Percentiles rank a stretch among this genome's conserved stretches.
These are phyloP conservation scores for Suhomyces bribrorum DNA, from an alignment of 1,139 yeast species.

Conservation along the genomic window DNA sequence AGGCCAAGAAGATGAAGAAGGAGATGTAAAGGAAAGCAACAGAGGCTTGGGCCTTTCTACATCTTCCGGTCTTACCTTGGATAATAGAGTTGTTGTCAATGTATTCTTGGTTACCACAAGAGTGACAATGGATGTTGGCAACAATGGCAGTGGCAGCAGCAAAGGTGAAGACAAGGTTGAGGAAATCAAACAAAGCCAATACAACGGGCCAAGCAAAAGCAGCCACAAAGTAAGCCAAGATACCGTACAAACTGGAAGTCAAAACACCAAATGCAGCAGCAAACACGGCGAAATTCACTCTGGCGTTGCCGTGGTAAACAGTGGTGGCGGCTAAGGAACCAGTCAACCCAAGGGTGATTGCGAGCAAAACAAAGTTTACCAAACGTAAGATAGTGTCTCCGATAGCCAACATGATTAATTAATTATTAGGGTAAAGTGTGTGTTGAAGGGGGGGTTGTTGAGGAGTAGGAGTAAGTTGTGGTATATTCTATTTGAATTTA, in stretches of 20 bases:
- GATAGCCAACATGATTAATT: conserved; percentile 53
- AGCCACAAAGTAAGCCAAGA: conserved; percentile 73
- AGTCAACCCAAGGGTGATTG: conserved; percentile 78
- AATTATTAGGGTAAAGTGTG: background rate
- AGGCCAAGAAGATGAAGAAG: conserved; percentile 71
- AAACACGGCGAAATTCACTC: conserved; percentile 85
- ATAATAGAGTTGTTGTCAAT: conserved; percentile 63
- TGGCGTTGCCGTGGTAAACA: conserved; percentile 58
- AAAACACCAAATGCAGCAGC: conserved; percentile 84
- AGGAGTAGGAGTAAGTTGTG: background rate
- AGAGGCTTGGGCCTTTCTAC: conserved; percentile 94
- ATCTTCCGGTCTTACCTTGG: conserved; percentile 78
- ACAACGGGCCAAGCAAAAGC: conserved; percentile 87
- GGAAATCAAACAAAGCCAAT: conserved; percentile 72
- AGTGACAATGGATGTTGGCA: conserved; percentile 81
- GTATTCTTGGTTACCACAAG: conserved; percentile 72
- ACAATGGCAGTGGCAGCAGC: conserved; percentile 95
- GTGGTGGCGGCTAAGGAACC: conserved; percentile 81
- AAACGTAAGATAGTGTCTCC: conserved; percentile 77
- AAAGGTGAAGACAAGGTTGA: conserved; percentile 88
- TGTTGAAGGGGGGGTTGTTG: background rate
- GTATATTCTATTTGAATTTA: background rate
- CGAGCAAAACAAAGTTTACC: conserved; percentile 71
- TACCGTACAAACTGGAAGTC: conserved; percentile 78
- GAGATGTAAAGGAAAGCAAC: conserved; percentile 90